phyloP scores from a whole-genome alignment of 495 filamentous ascomycete genomes.

The Gamarada debralockiae region DNA sequence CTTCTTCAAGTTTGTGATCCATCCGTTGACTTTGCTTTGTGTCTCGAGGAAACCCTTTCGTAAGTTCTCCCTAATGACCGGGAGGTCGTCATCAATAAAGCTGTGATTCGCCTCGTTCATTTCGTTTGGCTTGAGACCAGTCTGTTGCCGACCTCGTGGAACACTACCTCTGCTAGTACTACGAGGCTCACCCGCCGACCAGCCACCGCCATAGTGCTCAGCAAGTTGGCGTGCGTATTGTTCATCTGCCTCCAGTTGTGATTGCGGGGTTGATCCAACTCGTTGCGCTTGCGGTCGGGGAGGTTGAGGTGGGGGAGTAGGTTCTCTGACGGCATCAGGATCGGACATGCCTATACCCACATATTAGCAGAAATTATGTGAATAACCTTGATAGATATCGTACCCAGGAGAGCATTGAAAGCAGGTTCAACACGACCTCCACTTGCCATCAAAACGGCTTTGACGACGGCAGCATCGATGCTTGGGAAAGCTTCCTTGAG shows the following conservation, averaged over 20 bases:
- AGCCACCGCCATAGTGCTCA: conserved; percentile 73
- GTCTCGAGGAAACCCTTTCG: conserved; percentile 94
- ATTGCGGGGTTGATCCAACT: conserved; percentile 56
- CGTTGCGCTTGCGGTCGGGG: conserved; percentile 51
- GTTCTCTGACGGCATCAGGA: conserved; percentile 68
- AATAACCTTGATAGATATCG: conserved; percentile 16
- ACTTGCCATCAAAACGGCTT: conserved; percentile 83
- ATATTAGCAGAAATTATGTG: conserved; percentile 17
- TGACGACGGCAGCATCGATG: conserved; percentile 78
- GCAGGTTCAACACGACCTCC: conserved; percentile 86
- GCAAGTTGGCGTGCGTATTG: conserved; percentile 90
- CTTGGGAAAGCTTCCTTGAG: conserved; percentile 90
- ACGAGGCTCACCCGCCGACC: conserved; percentile 43
- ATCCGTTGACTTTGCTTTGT: conserved; percentile 86
- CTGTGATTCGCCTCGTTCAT: conserved; percentile 69
- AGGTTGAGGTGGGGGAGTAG: conserved; percentile 63
- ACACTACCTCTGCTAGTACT: conserved; percentile 41
- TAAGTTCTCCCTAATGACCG: conserved; percentile 88
- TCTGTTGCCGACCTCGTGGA: conserved; percentile 40
- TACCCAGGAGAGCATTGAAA: conserved; percentile 91
- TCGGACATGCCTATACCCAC: conserved; percentile 77
- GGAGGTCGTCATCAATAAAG: conserved; percentile 95
- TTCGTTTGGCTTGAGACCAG: conserved; percentile 40
- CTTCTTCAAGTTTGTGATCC: conserved; percentile 89
- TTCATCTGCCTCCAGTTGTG: conserved; percentile 88